Percentiles rank a stretch among this genome's conserved stretches.
These are phyloP conservation scores for Coleophoma eucalyptorum DNA, from an alignment of 2,329 filamentous ascomycete species.

Conservation along the genomic window DNA sequence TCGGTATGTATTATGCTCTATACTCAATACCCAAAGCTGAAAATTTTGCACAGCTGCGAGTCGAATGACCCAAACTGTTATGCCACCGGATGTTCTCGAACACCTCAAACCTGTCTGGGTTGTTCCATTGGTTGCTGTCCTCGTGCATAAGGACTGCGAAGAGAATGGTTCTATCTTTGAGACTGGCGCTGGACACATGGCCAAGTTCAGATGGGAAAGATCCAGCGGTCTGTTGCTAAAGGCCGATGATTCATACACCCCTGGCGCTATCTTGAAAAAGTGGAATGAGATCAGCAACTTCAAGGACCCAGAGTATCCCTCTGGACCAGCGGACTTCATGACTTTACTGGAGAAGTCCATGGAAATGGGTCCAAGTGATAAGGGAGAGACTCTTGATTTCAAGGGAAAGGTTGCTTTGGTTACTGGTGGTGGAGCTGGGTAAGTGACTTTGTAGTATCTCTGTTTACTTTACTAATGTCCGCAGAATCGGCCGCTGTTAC, in stretches of 20 bases:
- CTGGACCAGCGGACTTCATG: slow-evolving; percentile 84
- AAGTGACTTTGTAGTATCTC: slow-evolving; percentile 23
- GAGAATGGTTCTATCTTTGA: slow-evolving; percentile 93
- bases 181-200: slow-evolving; percentile 85
- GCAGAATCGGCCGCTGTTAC: slow-evolving; percentile 84
- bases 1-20: slow-evolving; percentile 36
- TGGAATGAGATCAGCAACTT: slow-evolving; percentile 90
- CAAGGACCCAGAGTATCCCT: slow-evolving; percentile 77
- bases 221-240: slow-evolving; percentile 85
- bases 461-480: slow-evolving; percentile 19
- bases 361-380: slow-evolving; percentile 69
- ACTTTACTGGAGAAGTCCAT: slow-evolving; percentile 77
- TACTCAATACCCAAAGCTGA: not conserved
- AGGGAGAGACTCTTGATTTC: slow-evolving; percentile 74
- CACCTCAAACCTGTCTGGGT: slow-evolving; percentile 83
- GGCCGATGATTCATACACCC: slow-evolving; percentile 83
- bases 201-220: slow-evolving; percentile 94
- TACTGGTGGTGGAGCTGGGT: slow-evolving; percentile 82
- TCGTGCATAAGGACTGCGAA: slow-evolving; percentile 77
- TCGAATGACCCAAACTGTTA: slow-evolving; percentile 91
- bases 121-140: slow-evolving; percentile 83
- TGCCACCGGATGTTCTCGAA: slow-evolving; percentile 89
- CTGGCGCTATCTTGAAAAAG: slow-evolving; percentile 81
- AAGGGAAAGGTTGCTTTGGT: slow-evolving; percentile 81
- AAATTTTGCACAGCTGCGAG: slow-evolving; percentile 62